A percentile compares a stretch with the other conserved stretches of the same genome.
Conservation (phyloP, 768 basidiomycete species). For the Kwoniella sp. region DNA sequence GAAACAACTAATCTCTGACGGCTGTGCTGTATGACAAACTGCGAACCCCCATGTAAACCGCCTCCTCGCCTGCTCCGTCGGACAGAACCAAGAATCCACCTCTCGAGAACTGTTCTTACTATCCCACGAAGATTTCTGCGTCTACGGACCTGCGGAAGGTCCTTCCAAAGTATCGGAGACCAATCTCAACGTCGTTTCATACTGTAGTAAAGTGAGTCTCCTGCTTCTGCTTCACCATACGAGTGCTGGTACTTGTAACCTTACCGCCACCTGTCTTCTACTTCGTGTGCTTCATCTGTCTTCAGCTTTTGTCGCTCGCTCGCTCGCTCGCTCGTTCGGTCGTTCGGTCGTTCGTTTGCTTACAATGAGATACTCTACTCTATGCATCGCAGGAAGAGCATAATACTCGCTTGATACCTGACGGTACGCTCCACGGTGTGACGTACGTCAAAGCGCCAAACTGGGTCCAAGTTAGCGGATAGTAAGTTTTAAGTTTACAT, state of each 20-base stretch:
- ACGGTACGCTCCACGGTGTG: slow-evolving; percentile 48
- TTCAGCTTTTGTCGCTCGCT: too few species aligned
- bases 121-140: slow-evolving; percentile 41
- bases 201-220: slow-evolving; percentile 40
- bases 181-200: slow-evolving; percentile 37
- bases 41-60: too few species aligned
- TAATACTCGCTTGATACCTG: slow-evolving; percentile 42
- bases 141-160: slow-evolving; percentile 33
- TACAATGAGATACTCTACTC: too few species aligned
- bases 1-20: too few species aligned
- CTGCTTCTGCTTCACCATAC: too few species aligned
- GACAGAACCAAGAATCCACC: slow-evolving; percentile 9
- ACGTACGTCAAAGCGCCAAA: slow-evolving; percentile 47
- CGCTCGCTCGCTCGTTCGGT: too few species aligned
- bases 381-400: slow-evolving; percentile 38
- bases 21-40: too few species aligned
- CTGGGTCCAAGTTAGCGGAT: slow-evolving; percentile 48
- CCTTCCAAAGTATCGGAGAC: slow-evolving; percentile 26
- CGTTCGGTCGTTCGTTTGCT: background rate
- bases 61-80: too few species aligned
- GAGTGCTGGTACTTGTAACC: too few species aligned
- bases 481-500: too few species aligned
- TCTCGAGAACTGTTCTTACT: slow-evolving; percentile 18
- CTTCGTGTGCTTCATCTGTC: too few species aligned
- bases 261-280: too few species aligned